These are phyloP conservation scores for Inga oerstediana DNA, from an alignment of 306 rosid species.

Conservation along the genomic window DNA sequence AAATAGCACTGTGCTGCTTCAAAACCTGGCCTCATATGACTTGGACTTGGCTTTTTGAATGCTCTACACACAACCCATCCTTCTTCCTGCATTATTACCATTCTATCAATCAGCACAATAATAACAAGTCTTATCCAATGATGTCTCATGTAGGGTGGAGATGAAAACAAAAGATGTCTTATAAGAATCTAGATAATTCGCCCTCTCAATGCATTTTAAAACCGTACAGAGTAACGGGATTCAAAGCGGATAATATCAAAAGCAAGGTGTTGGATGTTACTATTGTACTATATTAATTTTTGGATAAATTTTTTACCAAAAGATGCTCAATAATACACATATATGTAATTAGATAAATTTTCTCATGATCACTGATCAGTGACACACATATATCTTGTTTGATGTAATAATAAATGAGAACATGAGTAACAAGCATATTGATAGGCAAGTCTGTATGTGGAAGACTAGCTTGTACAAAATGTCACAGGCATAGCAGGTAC, in stretches of 20 bases:
- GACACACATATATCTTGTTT: background rate
- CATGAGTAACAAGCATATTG: background rate
- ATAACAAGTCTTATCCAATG: too few species aligned
- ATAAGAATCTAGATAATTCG: too few species aligned
- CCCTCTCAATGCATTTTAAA: too few species aligned
- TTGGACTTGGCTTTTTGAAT: constrained; percentile 79
- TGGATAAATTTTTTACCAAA: too few species aligned
- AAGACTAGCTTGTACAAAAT: background rate
- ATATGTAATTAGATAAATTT: background rate
- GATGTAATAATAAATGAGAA: background rate
- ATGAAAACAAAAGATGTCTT: too few species aligned
- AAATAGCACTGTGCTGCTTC: constrained; percentile 51
- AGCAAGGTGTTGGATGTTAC: too few species aligned
- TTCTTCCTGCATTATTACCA: constrained; percentile 71
- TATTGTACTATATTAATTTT: too few species aligned
- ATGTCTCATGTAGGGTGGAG: too few species aligned
- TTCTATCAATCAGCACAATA: background rate
- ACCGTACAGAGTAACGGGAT: too few species aligned
- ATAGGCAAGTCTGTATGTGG: background rate
- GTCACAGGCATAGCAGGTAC: background rate
- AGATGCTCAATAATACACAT: too few species aligned
- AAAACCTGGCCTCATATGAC: constrained; percentile 61
- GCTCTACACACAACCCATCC: constrained; percentile 98
- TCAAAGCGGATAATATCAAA: too few species aligned
- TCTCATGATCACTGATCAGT: background rate